phyloP scores from a whole-genome alignment of 2,329 filamentous ascomycete species.

The Scedosporium aurantiacum region DNA sequence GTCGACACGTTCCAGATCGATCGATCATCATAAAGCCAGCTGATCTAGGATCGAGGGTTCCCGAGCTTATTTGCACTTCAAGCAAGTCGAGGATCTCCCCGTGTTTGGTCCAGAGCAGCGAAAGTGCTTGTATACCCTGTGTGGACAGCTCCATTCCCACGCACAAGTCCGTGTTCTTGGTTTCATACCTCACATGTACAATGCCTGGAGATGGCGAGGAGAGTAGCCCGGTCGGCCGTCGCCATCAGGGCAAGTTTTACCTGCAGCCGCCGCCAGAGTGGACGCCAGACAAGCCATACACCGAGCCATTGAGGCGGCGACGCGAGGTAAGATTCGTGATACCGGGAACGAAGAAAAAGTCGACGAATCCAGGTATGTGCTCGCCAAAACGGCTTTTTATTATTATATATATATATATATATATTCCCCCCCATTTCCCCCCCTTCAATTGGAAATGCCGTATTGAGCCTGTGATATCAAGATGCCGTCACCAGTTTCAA shows the following conservation, averaged over 20 bases:
- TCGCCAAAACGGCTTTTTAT: background rate
- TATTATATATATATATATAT: too few species aligned
- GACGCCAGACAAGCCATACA: background rate
- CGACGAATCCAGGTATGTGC: background rate
- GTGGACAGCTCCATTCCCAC: background rate
- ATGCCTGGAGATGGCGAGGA: background rate
- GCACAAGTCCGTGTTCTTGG: background rate
- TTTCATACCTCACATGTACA: background rate
- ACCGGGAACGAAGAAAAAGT: conserved; percentile 3
- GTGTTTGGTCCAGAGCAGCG: too few species aligned
- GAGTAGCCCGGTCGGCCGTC: background rate
- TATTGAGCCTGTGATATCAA: background rate
- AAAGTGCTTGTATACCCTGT: background rate
- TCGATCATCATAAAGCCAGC: too few species aligned
- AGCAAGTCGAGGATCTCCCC: too few species aligned
- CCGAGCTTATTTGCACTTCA: too few species aligned
- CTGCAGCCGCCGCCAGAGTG: background rate
- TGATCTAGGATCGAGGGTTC: too few species aligned
- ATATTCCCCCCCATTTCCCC: background rate
- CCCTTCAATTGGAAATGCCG: background rate
- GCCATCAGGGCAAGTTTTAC: background rate
- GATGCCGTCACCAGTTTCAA: conserved; percentile 13
- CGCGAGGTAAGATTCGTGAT: conserved; percentile 8
- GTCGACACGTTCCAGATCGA: too few species aligned
- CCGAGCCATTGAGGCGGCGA: background rate